A percentile compares a stretch with the other conserved stretches of the same genome.
Conservation (phyloP, 129 eudicot species). For the Centrapalus pauciflorus region DNA sequence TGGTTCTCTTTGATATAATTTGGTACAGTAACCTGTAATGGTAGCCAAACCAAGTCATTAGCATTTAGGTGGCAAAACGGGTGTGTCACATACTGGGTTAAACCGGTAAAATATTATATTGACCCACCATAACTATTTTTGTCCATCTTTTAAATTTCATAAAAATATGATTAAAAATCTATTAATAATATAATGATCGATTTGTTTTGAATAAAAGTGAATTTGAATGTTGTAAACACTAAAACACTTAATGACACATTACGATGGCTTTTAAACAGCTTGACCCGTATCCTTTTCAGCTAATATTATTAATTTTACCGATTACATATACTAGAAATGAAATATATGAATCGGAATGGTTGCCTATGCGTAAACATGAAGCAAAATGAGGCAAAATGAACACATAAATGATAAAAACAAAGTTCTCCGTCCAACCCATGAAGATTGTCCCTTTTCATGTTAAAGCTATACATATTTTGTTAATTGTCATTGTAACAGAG, state of each 20-base stretch:
- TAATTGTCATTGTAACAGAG: neutral
- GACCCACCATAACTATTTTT: neutral
- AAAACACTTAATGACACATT: too few relatives aligned
- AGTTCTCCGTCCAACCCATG: neutral
- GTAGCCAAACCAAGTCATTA: neutral
- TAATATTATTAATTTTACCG: neutral
- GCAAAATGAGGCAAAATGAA: too few relatives aligned
- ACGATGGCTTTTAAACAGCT: neutral
- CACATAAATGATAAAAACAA: neutral
- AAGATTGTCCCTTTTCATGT: neutral
- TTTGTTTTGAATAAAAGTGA: too few relatives aligned
- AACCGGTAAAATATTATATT: neutral
- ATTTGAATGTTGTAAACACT: too few relatives aligned
- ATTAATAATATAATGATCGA: too few relatives aligned
- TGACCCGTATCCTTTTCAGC: neutral
- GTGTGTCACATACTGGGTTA: neutral
- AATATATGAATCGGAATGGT: neutral
- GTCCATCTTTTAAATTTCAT: neutral
- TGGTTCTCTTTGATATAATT: constrained; percentile 57
- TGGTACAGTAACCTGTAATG: constrained; percentile 75
- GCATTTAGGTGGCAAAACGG: neutral
- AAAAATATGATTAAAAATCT: neutral
- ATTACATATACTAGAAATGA: neutral
- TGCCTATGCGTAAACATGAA: too few relatives aligned
- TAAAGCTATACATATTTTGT: neutral